Percentiles rank a stretch among this genome's conserved stretches.
Conservation (phyloP, 108 stramenopile genomes). For the Cylindrotheca closterium region DNA sequence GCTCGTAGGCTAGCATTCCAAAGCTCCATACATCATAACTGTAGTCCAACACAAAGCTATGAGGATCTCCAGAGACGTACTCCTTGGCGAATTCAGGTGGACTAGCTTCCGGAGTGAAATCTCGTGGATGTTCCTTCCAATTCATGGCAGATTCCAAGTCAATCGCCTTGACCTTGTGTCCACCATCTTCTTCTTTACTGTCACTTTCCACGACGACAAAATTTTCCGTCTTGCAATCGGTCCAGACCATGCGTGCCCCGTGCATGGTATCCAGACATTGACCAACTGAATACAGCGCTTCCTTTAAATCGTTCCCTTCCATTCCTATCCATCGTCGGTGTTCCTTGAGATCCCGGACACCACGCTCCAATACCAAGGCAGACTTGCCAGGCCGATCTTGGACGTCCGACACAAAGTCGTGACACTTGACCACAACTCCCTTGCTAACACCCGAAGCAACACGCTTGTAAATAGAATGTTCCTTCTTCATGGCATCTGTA, state of each 20-base stretch:
- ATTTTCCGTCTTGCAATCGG: conserved; percentile 80
- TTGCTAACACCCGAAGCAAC: neutral
- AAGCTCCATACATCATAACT: conserved; percentile 72
- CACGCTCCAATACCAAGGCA: conserved; percentile 1
- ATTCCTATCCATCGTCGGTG: neutral
- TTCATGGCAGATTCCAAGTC: conserved; percentile 34
- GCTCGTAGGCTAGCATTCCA: conserved; percentile 73
- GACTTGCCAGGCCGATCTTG: neutral
- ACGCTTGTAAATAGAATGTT: neutral
- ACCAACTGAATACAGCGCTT: neutral
- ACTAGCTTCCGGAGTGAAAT: conserved; percentile 50
- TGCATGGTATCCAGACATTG: conserved; percentile 57
- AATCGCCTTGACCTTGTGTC: conserved; percentile 8
- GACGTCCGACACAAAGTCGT: neutral
- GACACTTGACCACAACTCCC: neutral
- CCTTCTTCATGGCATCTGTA: neutral
- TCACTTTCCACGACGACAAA: conserved; percentile 37
- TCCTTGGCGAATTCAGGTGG: conserved; percentile 34
- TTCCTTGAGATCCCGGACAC: conserved; percentile 2
- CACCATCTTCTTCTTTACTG: neutral
- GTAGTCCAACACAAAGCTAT: conserved; percentile 29
- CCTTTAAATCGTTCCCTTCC: neutral
- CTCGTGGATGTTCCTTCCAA: conserved; percentile 41
- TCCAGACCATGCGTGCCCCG: conserved; percentile 72
- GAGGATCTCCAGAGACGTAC: conserved; percentile 44